phyloP scores from a whole-genome alignment of 2,329 filamentous ascomycete species.

The Neophaeococcomyces aloes region DNA sequence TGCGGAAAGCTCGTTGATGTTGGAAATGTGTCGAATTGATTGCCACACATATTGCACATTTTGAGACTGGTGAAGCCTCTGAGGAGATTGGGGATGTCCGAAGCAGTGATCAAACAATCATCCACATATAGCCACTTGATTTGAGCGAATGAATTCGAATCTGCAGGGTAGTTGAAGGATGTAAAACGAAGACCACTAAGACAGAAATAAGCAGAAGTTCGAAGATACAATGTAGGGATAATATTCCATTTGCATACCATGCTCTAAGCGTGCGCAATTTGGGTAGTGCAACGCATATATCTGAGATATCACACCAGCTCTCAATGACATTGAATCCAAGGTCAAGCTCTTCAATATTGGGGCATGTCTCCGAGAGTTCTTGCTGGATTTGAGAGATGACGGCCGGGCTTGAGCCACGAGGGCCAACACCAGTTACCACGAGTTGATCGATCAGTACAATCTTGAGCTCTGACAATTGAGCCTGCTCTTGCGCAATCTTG shows the following conservation, averaged over 20 bases:
- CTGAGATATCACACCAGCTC: conserved; percentile 52
- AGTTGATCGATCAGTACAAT: conserved; percentile 74
- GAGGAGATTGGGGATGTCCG: conserved; percentile 42
- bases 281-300: conserved; percentile 61
- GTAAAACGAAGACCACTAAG: conserved; percentile 14
- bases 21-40: conserved; percentile 13
- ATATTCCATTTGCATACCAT: conserved; percentile 45
- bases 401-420: conserved; percentile 16
- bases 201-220: conserved; percentile 2
- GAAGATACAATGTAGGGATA: no score
- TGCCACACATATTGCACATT: conserved; percentile 13
- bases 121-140: conserved; percentile 51
- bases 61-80: conserved; percentile 15
- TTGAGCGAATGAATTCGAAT: conserved; percentile 34
- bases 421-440: conserved; percentile 41
- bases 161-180: conserved; percentile 30
- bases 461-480: conserved; percentile 63
- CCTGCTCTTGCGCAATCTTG: conserved; percentile 73
- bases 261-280: conserved; percentile 56
- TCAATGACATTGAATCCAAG: conserved; percentile 75
- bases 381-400: conserved; percentile 25
- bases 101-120: conserved; percentile 57
- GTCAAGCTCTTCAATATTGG: conserved; percentile 62
- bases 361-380: conserved; percentile 47
- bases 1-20: not conserved